Percentiles rank a stretch among this genome's conserved stretches.
Conservation (phyloP, 2,329 filamentous ascomycete genomes). For the Penicillium sp. region DNA sequence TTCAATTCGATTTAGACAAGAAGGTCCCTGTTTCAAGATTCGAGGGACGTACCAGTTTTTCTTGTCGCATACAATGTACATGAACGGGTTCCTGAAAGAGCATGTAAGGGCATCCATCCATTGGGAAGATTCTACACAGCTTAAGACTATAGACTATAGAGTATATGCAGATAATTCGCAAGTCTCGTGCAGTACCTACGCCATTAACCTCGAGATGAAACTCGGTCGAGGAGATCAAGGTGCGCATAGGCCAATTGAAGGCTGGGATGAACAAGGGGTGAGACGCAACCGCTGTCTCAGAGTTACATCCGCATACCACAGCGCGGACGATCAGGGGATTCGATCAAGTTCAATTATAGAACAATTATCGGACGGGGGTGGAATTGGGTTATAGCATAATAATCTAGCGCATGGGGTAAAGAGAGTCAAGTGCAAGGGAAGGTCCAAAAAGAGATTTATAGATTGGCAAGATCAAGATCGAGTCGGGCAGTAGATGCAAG, state of each 20-base stretch:
- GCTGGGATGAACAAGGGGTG: slow-evolving; percentile 19
- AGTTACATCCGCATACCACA: slow-evolving; percentile 25
- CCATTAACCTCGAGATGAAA: neutral
- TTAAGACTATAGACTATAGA: neutral
- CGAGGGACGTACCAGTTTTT: neutral
- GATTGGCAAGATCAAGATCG: neutral
- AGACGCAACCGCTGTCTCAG: slow-evolving; percentile 18
- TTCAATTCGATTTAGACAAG: slow-evolving; percentile 9
- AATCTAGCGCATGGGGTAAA: neutral
- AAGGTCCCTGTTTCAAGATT: neutral
- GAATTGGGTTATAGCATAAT: too few species aligned
- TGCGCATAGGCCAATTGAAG: slow-evolving; percentile 3
- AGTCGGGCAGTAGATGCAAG: neutral
- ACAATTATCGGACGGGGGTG: too few species aligned
- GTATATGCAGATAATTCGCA: neutral
- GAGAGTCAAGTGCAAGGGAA: neutral
- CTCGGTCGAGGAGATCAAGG: neutral
- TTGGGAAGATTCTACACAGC: neutral
- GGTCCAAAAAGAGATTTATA: neutral
- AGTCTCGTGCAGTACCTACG: neutral
- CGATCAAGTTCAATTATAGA: neutral
- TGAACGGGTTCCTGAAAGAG: neutral
- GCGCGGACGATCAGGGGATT: neutral
- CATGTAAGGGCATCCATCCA: neutral
- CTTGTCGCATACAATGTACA: slow-evolving; percentile 8